phyloP scores from a whole-genome alignment of 306 rosid species.

The Argentina anserina region DNA sequence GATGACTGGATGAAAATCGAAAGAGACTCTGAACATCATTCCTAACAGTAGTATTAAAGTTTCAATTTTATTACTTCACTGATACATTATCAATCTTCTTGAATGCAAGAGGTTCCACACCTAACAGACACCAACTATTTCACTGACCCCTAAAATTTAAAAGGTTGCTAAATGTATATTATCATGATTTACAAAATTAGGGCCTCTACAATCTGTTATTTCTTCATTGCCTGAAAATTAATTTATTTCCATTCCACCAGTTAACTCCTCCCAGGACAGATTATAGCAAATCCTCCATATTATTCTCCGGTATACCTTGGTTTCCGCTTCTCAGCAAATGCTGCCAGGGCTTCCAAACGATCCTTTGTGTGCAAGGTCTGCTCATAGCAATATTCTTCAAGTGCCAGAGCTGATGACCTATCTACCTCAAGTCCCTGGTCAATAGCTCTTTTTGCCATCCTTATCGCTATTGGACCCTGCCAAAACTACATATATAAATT shows the following conservation, averaged over 20 bases:
- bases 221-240: background rate
- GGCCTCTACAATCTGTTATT: background rate
- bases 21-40: background rate
- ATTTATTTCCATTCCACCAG: background rate
- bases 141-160: background rate
- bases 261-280: background rate
- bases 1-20: background rate
- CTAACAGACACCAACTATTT: background rate
- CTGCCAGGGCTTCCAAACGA: slow-evolving; percentile 81
- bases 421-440: slow-evolving; percentile 61
- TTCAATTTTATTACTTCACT: background rate
- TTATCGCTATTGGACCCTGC: slow-evolving; percentile 89
- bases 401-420: slow-evolving; percentile 44
- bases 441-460: slow-evolving; percentile 84
- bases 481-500: slow-evolving; percentile 9
- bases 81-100: background rate
- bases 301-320: slow-evolving; percentile 68
- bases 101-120: background rate
- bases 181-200: background rate
- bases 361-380: slow-evolving; percentile 65
- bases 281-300: slow-evolving; percentile 14
- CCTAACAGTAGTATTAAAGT: background rate
- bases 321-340: slow-evolving; percentile 89
- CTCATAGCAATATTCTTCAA: slow-evolving; percentile 80
- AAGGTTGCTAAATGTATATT: background rate